Evolutionary conservation across 208 protist species (phyloP).

Genomic region (Leishmania major): DNA sequence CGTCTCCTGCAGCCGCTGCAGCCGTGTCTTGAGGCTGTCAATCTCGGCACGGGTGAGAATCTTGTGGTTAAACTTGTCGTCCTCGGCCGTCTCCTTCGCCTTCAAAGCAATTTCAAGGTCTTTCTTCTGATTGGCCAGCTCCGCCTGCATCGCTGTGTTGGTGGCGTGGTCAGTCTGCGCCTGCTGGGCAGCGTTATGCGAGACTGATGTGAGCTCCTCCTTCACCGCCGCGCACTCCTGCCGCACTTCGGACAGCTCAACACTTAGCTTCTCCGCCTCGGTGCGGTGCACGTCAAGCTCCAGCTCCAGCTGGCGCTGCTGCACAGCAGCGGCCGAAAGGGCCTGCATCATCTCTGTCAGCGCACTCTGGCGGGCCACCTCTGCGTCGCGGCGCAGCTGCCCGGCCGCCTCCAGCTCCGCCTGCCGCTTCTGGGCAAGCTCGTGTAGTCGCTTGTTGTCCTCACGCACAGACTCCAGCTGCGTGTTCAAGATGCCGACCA

Average conservation of each 20-base stretch:
- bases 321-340: slow-evolving; percentile 53
- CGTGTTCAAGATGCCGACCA: slow-evolving; percentile 83
- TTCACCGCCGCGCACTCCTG: slow-evolving; percentile 40
- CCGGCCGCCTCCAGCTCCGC: slow-evolving; percentile 52
- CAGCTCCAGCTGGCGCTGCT: slow-evolving; percentile 70
- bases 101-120: slow-evolving; percentile 49
- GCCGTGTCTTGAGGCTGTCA: slow-evolving; percentile 71
- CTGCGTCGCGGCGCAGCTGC: slow-evolving; percentile 51
- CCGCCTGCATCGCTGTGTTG: slow-evolving; percentile 68
- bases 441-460: slow-evolving; percentile 77
- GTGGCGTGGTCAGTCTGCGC: slow-evolving; percentile 83
- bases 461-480: slow-evolving; percentile 83
- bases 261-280: slow-evolving; percentile 72
- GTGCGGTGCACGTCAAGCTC: slow-evolving; percentile 76
- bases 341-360: slow-evolving; percentile 56
- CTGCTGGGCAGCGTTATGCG: slow-evolving; percentile 48
- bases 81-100: slow-evolving; percentile 48
- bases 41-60: slow-evolving; percentile 69
- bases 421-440: slow-evolving; percentile 41
- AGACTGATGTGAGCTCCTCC: slow-evolving; percentile 40
- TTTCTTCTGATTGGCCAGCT: slow-evolving; percentile 76
- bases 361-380: slow-evolving; percentile 33
- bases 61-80: slow-evolving; percentile 75
- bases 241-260: slow-evolving; percentile 25
- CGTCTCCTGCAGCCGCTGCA: slow-evolving; percentile 79